These are phyloP conservation scores for Daldinia sp. DNA, from an alignment of 2,329 filamentous ascomycete species.

Conservation along the genomic window DNA sequence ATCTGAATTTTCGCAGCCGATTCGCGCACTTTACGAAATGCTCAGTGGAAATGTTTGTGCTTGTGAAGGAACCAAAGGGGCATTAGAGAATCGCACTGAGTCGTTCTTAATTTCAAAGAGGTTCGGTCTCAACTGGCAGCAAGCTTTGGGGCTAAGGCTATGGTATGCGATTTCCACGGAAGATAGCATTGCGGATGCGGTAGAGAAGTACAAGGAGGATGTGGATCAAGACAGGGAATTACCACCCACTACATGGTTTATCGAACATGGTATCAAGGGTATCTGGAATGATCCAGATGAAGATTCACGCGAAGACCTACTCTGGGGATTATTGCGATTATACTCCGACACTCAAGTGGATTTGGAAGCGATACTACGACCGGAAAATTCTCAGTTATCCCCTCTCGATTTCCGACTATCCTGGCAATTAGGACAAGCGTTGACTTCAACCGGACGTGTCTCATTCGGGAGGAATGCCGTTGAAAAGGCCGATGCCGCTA, in stretches of 20 bases:
- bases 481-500: constrained; percentile 71
- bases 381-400: constrained; percentile 78
- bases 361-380: constrained; percentile 76
- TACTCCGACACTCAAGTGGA: constrained; percentile 69
- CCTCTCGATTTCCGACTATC: constrained; percentile 78
- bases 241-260: constrained; percentile 75
- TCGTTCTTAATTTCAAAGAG: constrained; percentile 84
- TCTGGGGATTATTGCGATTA: constrained; percentile 87
- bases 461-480: constrained; percentile 62
- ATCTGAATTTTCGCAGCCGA: constrained; percentile 84
- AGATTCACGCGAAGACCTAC: constrained; percentile 73
- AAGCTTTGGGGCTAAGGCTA: constrained; percentile 87
- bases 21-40: constrained; percentile 89
- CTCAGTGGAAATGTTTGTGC: constrained; percentile 86
- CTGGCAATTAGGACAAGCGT: constrained; percentile 83
- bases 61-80: constrained; percentile 78
- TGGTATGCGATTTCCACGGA: constrained; percentile 82
- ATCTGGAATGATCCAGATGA: constrained; percentile 68
- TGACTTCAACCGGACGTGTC: constrained; percentile 60
- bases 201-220: constrained; percentile 77
- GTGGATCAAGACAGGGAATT: constrained; percentile 75
- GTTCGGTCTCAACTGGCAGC: constrained; percentile 91
- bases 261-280: constrained; percentile 64
- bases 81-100: constrained; percentile 80
- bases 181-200: constrained; percentile 75